A percentile compares a stretch with the other conserved stretches of the same genome.
phyloP scores from a whole-genome alignment of 371 early-diverging fungal species.

The Mucor piriformis region DNA sequence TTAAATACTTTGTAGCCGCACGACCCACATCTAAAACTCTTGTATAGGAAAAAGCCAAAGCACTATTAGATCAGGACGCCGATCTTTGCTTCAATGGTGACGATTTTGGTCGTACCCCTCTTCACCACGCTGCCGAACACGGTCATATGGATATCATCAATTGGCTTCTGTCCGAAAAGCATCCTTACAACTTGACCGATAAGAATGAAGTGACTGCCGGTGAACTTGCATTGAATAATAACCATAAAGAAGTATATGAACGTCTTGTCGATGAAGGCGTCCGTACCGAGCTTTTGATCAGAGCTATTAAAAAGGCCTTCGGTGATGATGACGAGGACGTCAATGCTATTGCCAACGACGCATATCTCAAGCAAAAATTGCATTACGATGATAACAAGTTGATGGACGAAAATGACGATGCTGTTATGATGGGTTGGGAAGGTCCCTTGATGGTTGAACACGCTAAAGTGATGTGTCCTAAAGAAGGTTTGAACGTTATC shows the following conservation, averaged over 20 bases:
- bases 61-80: conserved; percentile 34
- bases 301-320: conserved; percentile 48
- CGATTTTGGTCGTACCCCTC: conserved; percentile 50
- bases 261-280: conserved; percentile 82
- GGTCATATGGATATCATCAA: conserved; percentile 59
- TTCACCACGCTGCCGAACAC: conserved; percentile 51
- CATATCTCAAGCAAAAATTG: conserved; percentile 75
- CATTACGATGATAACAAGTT: conserved; percentile 78
- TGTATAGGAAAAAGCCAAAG: conserved; percentile 43
- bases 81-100: conserved; percentile 50
- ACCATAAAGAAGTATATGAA: conserved; percentile 55
- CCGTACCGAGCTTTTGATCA: conserved; percentile 80
- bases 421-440: conserved; percentile 99
- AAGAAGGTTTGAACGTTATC: conserved; percentile 69
- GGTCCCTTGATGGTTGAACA: conserved; percentile 91
- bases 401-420: conserved; percentile 87
- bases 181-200: conserved; percentile 56
- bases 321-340: conserved; percentile 41
- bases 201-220: conserved; percentile 49
- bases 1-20: not conserved
- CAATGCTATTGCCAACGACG: conserved; percentile 63
- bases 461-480: conserved; percentile 78
- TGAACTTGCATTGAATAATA: conserved; percentile 56
- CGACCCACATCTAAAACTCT: not conserved
- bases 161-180: conserved; percentile 57